Conservation (phyloP, 2,329 filamentous ascomycete genomes). For the Sphaceloma murrayae region DNA sequence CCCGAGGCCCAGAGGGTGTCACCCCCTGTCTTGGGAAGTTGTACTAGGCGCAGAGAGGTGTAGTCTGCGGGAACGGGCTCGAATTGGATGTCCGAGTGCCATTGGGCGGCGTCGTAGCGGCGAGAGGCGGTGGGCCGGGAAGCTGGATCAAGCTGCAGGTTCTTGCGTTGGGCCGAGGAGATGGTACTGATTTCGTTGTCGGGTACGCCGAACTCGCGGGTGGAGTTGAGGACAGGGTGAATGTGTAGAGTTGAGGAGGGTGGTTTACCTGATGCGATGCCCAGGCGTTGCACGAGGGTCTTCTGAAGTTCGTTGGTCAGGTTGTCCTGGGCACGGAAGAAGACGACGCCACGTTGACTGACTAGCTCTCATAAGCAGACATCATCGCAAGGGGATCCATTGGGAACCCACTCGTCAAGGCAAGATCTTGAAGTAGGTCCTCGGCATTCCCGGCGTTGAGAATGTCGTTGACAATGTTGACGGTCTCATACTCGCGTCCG, state of each 20-base stretch:
- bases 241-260: constrained; percentile 49
- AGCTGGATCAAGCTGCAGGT: constrained; percentile 28
- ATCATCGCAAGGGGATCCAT: not conserved
- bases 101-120: constrained; percentile 27
- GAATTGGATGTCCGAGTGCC: constrained; percentile 43
- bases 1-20: constrained; percentile 36
- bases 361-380: constrained; percentile 16
- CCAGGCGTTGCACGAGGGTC: constrained; percentile 44
- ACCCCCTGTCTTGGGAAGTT: constrained; percentile 35
- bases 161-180: constrained; percentile 29
- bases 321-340: constrained; percentile 27
- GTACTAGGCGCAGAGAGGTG: constrained; percentile 30
- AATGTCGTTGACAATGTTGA: constrained; percentile 21
- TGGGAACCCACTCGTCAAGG: constrained; percentile 19
- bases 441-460: constrained; percentile 20
- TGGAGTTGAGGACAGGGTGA: constrained; percentile 45
- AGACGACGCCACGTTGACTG: constrained; percentile 23
- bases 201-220: constrained; percentile 33
- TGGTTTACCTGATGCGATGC: constrained; percentile 43
- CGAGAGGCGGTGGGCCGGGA: constrained; percentile 14
- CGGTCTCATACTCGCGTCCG: constrained; percentile 20
- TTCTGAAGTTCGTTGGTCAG: constrained; percentile 45
- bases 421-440: constrained; percentile 21
- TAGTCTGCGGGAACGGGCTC: constrained; percentile 35
- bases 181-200: constrained; percentile 35